Percentiles rank a stretch among this genome's conserved stretches.
These are phyloP conservation scores for Phylloporus sp. DNA, from an alignment of 768 basidiomycete species.

Conservation along the genomic window DNA sequence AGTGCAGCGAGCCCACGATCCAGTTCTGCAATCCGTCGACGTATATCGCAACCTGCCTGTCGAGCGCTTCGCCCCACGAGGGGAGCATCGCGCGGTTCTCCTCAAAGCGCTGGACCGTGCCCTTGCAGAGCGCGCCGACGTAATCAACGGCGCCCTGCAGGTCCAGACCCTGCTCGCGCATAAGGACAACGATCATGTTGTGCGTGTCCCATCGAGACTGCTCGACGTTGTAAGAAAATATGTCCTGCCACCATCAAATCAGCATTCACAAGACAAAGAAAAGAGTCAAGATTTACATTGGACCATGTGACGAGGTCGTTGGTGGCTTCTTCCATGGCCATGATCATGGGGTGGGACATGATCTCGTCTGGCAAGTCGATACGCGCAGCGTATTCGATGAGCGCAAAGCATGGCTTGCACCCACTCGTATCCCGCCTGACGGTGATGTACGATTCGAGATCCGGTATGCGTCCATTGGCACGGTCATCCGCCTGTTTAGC, in stretches of 20 bases:
- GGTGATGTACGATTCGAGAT: slow-evolving; percentile 50
- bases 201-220: slow-evolving; percentile 66
- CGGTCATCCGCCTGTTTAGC: slow-evolving; percentile 43
- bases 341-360: slow-evolving; percentile 47
- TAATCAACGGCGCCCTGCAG: slow-evolving; percentile 63
- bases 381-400: slow-evolving; percentile 51
- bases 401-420: slow-evolving; percentile 46
- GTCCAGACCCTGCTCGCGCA: slow-evolving; percentile 52
- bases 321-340: slow-evolving; percentile 42
- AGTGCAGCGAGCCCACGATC: slow-evolving; percentile 70
- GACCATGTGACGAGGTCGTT: slow-evolving; percentile 53
- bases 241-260: slow-evolving; percentile 43
- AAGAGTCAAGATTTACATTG: slow-evolving; percentile 30
- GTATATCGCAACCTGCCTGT: slow-evolving; percentile 54
- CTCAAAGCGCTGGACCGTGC: slow-evolving; percentile 51
- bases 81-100: slow-evolving; percentile 47
- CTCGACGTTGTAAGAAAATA: slow-evolving; percentile 74
- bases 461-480: slow-evolving; percentile 33
- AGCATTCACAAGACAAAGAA: neutral
- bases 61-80: slow-evolving; percentile 59
- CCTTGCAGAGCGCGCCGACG: slow-evolving; percentile 57
- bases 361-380: slow-evolving; percentile 54
- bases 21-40: slow-evolving; percentile 63
- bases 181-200: slow-evolving; percentile 72
- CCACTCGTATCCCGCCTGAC: slow-evolving; percentile 54